Evolutionary conservation across 495 filamentous ascomycete genomes (phyloP).

Genomic region (Aspergillus sclerotioniger): DNA sequence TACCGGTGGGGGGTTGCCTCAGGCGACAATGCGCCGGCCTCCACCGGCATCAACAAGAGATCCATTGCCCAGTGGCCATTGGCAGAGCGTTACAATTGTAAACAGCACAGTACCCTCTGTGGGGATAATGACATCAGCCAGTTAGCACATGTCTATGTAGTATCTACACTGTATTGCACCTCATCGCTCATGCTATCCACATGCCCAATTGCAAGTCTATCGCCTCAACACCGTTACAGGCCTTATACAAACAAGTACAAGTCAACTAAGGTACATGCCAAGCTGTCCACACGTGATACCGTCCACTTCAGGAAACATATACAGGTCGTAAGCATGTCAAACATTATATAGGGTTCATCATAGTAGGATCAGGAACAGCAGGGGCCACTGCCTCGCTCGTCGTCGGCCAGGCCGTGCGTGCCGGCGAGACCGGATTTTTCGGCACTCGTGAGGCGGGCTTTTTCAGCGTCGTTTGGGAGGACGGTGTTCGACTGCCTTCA

Average conservation of each 20-base stretch:
- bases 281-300: not conserved
- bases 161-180: not conserved
- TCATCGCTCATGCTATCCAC: not conserved
- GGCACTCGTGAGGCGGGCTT: conserved; percentile 11
- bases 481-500: conserved; percentile 32
- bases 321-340: conserved; percentile 7
- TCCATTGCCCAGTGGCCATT: not conserved
- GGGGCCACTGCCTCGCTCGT: conserved; percentile 18
- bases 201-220: not conserved
- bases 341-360: conserved; percentile 45
- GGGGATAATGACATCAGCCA: not conserved
- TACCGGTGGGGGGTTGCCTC: not conserved
- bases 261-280: not conserved
- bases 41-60: not conserved
- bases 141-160: not conserved
- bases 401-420: conserved; percentile 8
- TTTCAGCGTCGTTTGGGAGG: conserved; percentile 7
- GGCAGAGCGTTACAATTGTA: not conserved
- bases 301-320: not conserved
- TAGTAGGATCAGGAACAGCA: conserved; percentile 36
- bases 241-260: not conserved
- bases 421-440: conserved; percentile 3
- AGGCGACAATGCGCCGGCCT: not conserved
- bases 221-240: not conserved
- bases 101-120: not conserved